Evolutionary conservation across 331 rosid species (phyloP).

Genomic region (Quercus lobata): DNA sequence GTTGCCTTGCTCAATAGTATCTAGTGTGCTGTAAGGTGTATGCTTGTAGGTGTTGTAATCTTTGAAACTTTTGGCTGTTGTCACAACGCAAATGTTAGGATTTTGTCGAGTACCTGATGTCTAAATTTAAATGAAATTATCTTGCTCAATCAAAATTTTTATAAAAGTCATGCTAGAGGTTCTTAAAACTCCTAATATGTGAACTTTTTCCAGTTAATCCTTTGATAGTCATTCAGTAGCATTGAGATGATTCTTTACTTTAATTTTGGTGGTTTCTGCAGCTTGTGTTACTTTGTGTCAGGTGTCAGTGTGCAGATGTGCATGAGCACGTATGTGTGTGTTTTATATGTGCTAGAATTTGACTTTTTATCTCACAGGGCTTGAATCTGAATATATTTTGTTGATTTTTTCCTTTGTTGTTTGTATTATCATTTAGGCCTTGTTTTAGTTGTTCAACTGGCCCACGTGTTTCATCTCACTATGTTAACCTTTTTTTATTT

Average conservation of each 20-base stretch:
- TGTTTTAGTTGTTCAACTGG: conserved; percentile 11
- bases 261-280: neutral
- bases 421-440: conserved; percentile 16
- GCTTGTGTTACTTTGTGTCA: neutral
- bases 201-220: neutral
- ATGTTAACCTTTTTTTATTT: too few relatives aligned
- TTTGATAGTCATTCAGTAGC: neutral
- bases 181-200: neutral
- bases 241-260: neutral
- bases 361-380: neutral
- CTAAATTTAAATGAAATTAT: neutral
- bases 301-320: neutral
- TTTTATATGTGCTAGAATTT: neutral
- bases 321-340: neutral
- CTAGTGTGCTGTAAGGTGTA: neutral
- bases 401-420: conserved; percentile 1
- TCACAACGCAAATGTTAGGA: neutral
- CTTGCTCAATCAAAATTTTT: neutral
- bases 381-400: neutral
- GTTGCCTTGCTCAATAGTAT: neutral
- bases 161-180: neutral
- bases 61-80: neutral
- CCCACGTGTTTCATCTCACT: neutral
- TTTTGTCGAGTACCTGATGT: neutral
- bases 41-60: neutral